These are phyloP conservation scores for Stephanodiscus triporus DNA, from an alignment of 108 stramenopile genomes.

Conservation along the genomic window DNA sequence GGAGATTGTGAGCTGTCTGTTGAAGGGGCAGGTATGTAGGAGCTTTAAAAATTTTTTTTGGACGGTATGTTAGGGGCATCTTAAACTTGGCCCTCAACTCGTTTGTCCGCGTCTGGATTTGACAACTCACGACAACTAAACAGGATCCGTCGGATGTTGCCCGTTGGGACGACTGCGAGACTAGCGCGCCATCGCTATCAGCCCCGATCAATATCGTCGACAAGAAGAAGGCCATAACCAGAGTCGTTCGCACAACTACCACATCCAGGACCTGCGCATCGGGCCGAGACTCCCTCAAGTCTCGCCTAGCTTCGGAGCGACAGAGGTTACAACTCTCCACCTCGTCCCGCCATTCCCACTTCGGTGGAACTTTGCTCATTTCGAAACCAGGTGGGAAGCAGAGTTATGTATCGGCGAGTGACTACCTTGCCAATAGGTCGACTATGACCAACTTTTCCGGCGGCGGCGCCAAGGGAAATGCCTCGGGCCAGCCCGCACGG, in stretches of 20 bases:
- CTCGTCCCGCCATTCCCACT: slow-evolving; percentile 77
- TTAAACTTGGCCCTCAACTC: not conserved
- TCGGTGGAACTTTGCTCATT: slow-evolving; percentile 79
- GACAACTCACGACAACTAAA: not conserved
- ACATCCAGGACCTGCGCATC: slow-evolving; percentile 16
- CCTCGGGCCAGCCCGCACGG: slow-evolving; percentile 18
- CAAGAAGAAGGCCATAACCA: slow-evolving; percentile 18
- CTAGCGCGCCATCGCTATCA: slow-evolving; percentile 4
- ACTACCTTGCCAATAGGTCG: slow-evolving; percentile 24
- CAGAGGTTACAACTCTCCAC: slow-evolving; percentile 38
- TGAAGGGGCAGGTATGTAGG: slow-evolving; percentile 55
- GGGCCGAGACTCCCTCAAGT: slow-evolving; percentile 35
- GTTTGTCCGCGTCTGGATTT: not conserved
- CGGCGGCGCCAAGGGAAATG: slow-evolving; percentile 1
- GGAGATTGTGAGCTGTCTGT: slow-evolving; percentile 81
- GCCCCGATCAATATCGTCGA: slow-evolving; percentile 16
- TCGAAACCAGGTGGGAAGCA: slow-evolving; percentile 53
- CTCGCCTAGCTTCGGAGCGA: slow-evolving; percentile 64
- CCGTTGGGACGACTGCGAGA: slow-evolving; percentile 7
- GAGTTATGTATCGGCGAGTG: slow-evolving; percentile 52
- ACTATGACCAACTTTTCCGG: not conserved
- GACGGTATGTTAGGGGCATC: not conserved
- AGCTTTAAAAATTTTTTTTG: too few relatives aligned
- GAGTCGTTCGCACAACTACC: slow-evolving; percentile 16
- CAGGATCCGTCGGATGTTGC: slow-evolving; percentile 52